A percentile compares a stretch with the other conserved stretches of the same genome.
Evolutionary conservation across 2,329 filamentous ascomycete genomes (phyloP).

Genomic region (Alternaria gaisen): DNA sequence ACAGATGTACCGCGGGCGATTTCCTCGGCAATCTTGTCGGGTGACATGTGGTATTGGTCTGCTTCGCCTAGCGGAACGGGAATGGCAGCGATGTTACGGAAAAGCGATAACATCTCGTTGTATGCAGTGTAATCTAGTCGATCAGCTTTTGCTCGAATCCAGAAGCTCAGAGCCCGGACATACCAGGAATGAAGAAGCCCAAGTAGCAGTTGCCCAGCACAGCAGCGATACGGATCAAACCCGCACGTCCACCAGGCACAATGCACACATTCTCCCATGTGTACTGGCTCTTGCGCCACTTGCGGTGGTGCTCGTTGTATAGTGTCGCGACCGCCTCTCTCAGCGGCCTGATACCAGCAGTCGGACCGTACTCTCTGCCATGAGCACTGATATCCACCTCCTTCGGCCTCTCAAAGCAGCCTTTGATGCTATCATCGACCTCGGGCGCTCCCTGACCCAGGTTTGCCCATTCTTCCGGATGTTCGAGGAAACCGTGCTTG

Average conservation of each 20-base stretch:
- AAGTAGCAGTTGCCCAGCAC: slow-evolving; percentile 92
- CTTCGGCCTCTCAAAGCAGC: slow-evolving; percentile 84
- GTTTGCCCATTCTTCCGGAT: slow-evolving; percentile 88
- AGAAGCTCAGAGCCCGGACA: neutral
- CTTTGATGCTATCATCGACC: slow-evolving; percentile 90
- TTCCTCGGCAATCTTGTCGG: slow-evolving; percentile 90
- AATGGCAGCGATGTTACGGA: slow-evolving; percentile 74
- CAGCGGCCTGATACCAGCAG: slow-evolving; percentile 90
- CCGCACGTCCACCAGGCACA: slow-evolving; percentile 90
- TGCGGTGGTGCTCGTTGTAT: slow-evolving; percentile 91
- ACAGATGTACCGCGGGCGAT: slow-evolving; percentile 81
- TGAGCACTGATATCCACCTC: slow-evolving; percentile 79
- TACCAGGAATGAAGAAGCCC: slow-evolving; percentile 83
- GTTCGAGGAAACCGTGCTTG: slow-evolving; percentile 87
- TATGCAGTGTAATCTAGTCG: slow-evolving; percentile 84
- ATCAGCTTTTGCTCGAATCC: slow-evolving; percentile 14
- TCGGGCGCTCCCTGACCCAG: slow-evolving; percentile 93
- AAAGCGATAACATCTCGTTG: slow-evolving; percentile 95
- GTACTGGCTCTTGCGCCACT: slow-evolving; percentile 88
- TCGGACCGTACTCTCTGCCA: slow-evolving; percentile 88
- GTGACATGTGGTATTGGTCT: slow-evolving; percentile 92
- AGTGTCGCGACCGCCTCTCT: slow-evolving; percentile 87
- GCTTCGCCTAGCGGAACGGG: slow-evolving; percentile 75
- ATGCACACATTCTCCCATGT: slow-evolving; percentile 88
- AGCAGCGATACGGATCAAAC: slow-evolving; percentile 92